These are phyloP conservation scores for Mortierella hygrophila DNA, from an alignment of 192 early-diverging fungal species.

Conservation along the genomic window DNA sequence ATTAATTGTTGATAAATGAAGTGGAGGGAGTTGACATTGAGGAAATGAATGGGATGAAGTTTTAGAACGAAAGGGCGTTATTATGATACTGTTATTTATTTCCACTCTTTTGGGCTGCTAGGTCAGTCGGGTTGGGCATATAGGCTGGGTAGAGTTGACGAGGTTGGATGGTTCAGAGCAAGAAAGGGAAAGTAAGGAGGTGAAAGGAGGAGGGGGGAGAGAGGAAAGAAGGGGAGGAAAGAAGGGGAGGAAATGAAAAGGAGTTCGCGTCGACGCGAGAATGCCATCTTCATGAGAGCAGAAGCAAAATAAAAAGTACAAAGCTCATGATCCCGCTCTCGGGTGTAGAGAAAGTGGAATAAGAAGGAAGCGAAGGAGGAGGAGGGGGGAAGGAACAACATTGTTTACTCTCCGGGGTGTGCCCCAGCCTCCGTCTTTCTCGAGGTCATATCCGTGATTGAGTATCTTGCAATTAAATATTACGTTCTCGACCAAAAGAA, in stretches of 20 bases:
- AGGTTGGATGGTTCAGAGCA: background rate
- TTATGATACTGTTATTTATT: no score
- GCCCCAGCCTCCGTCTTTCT: background rate
- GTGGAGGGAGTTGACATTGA: no score
- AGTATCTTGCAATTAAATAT: background rate
- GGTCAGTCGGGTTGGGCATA: background rate
- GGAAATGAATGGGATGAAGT: background rate
- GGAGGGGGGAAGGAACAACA: background rate
- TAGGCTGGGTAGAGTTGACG: background rate
- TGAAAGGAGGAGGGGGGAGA: background rate
- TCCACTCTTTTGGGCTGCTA: background rate
- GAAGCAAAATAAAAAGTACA: background rate
- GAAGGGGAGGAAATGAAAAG: background rate
- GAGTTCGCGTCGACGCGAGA: background rate
- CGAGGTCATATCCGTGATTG: background rate
- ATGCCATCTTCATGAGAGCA: background rate
- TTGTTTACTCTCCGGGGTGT: background rate
- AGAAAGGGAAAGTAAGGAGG: background rate
- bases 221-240: background rate
- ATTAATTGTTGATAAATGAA: no score
- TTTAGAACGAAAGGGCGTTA: background rate
- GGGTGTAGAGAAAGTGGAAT: no score
- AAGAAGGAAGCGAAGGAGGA: background rate
- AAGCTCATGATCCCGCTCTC: background rate
- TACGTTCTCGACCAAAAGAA: background rate